These are phyloP conservation scores for Fusarium pininemorale DNA, from an alignment of 2,329 filamentous ascomycete species.

Conservation along the genomic window DNA sequence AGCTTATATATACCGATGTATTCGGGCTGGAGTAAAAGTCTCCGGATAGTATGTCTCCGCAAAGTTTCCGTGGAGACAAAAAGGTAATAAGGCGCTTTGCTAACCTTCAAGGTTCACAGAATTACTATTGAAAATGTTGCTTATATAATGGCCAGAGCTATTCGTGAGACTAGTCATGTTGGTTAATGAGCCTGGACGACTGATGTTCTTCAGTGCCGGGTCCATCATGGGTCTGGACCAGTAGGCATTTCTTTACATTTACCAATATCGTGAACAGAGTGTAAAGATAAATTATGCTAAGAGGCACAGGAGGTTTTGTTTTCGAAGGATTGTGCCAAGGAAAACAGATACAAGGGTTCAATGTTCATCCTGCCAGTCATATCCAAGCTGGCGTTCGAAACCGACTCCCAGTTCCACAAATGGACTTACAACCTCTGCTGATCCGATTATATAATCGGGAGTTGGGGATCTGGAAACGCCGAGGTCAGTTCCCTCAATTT, in stretches of 20 bases:
- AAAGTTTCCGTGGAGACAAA: background rate
- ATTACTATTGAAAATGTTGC: no score
- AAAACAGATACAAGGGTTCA: no score
- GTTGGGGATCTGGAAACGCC: accelerated
- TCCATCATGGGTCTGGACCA: background rate
- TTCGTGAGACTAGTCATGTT: accelerated
- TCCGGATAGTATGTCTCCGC: background rate
- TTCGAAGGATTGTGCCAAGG: no score
- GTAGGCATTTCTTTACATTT: background rate
- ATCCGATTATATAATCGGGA: background rate
- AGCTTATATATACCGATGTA: background rate
- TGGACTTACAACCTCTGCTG: background rate
- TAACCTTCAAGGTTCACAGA: background rate
- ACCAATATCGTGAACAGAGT: background rate
- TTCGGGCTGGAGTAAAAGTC: background rate
- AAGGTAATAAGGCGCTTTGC: accelerated
- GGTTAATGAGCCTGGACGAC: background rate
- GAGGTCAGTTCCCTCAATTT: no score
- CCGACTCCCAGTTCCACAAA: background rate
- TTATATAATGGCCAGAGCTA: no score
- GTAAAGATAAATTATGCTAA: accelerated
- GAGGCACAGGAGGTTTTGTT: no score
- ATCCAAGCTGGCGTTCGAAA: background rate
- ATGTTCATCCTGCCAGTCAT: no score
- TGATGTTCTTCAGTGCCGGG: background rate